Percentiles rank a stretch among this genome's conserved stretches.
These are phyloP conservation scores for Jimgerdemannia lactiflua DNA, from an alignment of 192 early-diverging fungal genomes.

Conservation along the genomic window DNA sequence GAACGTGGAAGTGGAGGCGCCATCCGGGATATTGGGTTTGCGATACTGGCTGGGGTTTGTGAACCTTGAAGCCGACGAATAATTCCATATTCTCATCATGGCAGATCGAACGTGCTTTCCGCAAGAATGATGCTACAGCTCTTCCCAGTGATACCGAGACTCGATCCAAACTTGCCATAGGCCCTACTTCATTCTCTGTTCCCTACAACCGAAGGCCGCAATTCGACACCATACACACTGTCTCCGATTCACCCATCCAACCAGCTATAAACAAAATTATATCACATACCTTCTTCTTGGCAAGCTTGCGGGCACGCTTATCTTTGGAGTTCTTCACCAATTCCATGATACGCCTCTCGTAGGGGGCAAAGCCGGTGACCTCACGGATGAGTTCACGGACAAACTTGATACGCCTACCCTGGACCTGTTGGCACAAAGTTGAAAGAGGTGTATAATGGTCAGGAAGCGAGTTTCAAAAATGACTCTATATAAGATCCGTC, in stretches of 20 bases:
- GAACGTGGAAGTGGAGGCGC: not conserved
- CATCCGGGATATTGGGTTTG: not conserved
- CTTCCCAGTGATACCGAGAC: no score
- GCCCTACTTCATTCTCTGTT: no score
- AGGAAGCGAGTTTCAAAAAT: not conserved
- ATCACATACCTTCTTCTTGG: constrained; percentile 85
- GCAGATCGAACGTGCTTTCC: no score
- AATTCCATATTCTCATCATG: no score
- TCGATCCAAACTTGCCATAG: no score
- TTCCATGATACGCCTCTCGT: constrained; percentile 99
- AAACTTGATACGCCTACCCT: constrained; percentile 82
- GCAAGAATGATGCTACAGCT: no score
- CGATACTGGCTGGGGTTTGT: no score
- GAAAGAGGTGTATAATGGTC: not conserved
- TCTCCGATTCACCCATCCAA: constrained; percentile 9
- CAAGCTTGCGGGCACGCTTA: constrained; percentile 98
- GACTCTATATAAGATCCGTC: not conserved
- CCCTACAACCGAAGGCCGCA: not conserved
- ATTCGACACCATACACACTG: not conserved
- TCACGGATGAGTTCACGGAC: constrained; percentile 95
- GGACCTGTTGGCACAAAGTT: constrained; percentile 32
- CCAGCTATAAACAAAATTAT: constrained; percentile 12
- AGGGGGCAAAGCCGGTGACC: constrained; percentile 96
- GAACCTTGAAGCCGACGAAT: no score
- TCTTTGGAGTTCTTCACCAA: constrained; percentile 99